Conservation (phyloP, 495 filamentous ascomycete genomes). For the Zalerion maritima region DNA sequence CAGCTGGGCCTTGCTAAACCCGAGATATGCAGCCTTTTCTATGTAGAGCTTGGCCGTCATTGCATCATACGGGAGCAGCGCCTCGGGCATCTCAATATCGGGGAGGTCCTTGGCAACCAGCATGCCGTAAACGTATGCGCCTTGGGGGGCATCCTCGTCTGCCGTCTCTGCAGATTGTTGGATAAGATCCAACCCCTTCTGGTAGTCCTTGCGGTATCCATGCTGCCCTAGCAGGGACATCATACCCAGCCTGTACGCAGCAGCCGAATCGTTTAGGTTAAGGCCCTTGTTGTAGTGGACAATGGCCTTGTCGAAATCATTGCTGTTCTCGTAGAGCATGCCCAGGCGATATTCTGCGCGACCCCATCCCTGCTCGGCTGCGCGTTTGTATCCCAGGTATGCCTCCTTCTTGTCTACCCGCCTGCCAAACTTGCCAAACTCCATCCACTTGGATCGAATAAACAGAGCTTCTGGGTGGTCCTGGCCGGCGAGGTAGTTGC, state of each 20-base stretch:
- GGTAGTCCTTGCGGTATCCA: conserved; percentile 68
- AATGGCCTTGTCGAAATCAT: conserved; percentile 79
- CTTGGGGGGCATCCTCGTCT: conserved; percentile 94
- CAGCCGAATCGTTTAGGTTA: conserved; percentile 70
- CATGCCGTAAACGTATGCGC: conserved; percentile 95
- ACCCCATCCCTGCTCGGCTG: conserved; percentile 85
- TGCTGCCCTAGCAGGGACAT: conserved; percentile 92
- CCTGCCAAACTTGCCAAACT: conserved; percentile 91
- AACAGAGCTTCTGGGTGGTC: conserved; percentile 89
- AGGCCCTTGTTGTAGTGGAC: conserved; percentile 76
- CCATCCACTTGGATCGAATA: conserved; percentile 90
- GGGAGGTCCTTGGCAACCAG: conserved; percentile 79
- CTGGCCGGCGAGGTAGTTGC: conserved; percentile 78
- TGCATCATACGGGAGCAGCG: conserved; percentile 57
- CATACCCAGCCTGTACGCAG: conserved; percentile 90
- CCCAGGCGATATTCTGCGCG: conserved; percentile 93
- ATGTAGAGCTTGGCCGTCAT: conserved; percentile 70
- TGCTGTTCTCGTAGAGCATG: conserved; percentile 92
- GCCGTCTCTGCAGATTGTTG: conserved; percentile 69
- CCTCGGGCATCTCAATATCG: conserved; percentile 64
- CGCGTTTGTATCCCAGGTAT: conserved; percentile 66
- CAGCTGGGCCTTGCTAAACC: conserved; percentile 91
- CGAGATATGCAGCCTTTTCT: conserved; percentile 91
- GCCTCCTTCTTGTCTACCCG: conserved; percentile 88
- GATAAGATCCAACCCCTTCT: conserved; percentile 66